Base-by-base conservation (phyloP, 345 rosid species). In the Clausena lansium region DNA sequence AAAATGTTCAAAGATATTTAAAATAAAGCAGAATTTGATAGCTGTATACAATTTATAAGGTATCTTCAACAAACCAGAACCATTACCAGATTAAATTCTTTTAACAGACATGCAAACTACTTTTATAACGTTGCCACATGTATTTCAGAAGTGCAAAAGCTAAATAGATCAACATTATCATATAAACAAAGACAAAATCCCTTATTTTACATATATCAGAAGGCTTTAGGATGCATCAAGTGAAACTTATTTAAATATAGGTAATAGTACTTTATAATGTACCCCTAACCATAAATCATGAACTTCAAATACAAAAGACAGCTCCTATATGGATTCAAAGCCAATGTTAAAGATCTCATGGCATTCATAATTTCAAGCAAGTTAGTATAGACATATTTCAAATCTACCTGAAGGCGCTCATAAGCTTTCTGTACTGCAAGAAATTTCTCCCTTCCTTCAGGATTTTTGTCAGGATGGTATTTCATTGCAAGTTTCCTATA, bases 401-500 rank as follows among this genome's bases (percentile, higher is more conserved):
- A 57, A 54, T 83, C 76, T 83, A 96, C 98, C 98, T 96, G 99
- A 76, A 96, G 92, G 77, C 98, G 92, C 76, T 96, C 99, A 82
- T 94, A 96, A 70, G 99, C 99, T 87, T 90, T 96, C 84, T 96
- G 99, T 70, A 96, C 99, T 71, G 98, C 94, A 81, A 96, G 89
- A 85, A 96, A 96, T 82, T 90, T 96, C 80, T 96, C 99, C 86
- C 99, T 91, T 73, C 99, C 99, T 85, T 92, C 94, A 73, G 99
- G 99, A 84, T 96, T 96, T 82, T 96, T 96, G 86, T 96, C 99
- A 83, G 99, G 99, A 87, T 96, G 99, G 80, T 92, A 96, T 86
- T 86, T 94, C 98, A 96, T 96, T 14, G 99, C 99, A 84, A 96
- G 98, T 86, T 96, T 96, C 87, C 99, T 92, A 81, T 96, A 96